A percentile compares a stretch with the other conserved stretches of the same genome.
Evolutionary conservation across 2,329 filamentous ascomycete species (phyloP).

Genomic region (Alternaria rosae): DNA sequence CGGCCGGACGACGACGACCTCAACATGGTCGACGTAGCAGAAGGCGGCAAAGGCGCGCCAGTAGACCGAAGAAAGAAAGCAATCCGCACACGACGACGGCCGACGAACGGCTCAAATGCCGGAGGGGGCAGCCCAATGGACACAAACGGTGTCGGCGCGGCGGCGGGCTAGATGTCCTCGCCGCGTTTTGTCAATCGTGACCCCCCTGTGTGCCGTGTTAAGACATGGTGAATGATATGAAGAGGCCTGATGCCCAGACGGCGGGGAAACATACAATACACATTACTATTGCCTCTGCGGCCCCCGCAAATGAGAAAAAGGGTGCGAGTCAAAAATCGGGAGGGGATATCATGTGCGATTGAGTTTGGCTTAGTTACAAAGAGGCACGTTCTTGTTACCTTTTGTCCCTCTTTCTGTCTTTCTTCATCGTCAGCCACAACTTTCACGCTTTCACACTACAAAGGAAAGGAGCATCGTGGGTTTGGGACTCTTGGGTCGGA

Average conservation of each 20-base stretch:
- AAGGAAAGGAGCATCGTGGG: not conserved
- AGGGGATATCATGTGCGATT: not conserved
- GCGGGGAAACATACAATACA: not conserved
- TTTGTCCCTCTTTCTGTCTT: not conserved
- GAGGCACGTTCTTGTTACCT: not conserved
- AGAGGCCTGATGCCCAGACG: not conserved
- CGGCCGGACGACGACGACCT: conserved; percentile 48
- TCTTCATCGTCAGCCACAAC: not conserved
- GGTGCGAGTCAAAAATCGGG: not conserved
- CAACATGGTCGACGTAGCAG: conserved; percentile 49
- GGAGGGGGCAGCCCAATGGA: conserved; percentile 51
- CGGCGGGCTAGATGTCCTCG: conserved; percentile 26
- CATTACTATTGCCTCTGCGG: not conserved
- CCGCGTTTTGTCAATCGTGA: not conserved
- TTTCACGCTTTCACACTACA: not conserved
- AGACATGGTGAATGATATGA: not conserved
- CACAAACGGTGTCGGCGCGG: conserved; percentile 48
- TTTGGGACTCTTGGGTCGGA: not conserved
- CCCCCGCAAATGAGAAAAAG: not conserved
- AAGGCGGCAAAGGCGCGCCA: conserved; percentile 35
- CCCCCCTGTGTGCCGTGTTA: not conserved
- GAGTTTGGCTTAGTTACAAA: not conserved
- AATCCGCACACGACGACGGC: conserved; percentile 46
- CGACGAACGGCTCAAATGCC: conserved; percentile 39
- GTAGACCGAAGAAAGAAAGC: conserved; percentile 49